phyloP scores from a whole-genome alignment of 768 basidiomycete genomes.

The Mycena filopes region DNA sequence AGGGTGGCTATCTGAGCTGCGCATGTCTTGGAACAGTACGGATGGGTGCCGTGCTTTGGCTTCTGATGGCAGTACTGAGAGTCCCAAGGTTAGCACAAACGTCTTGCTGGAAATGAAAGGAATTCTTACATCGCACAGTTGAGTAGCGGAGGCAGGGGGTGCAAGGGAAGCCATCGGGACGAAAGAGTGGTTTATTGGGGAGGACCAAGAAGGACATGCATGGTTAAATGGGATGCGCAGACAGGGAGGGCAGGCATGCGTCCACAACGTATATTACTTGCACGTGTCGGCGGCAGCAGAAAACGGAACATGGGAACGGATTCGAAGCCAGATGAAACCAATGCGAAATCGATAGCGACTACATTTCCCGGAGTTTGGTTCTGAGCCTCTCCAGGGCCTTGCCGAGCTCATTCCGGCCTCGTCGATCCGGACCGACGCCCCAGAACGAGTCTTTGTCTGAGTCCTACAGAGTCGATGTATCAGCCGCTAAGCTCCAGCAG shows the following conservation, averaged over 20 bases:
- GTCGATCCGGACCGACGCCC: conserved; percentile 75
- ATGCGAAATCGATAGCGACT: conserved; percentile 26
- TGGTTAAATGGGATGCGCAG: conserved; percentile 34
- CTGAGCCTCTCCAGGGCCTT: conserved; percentile 75
- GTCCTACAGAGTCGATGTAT: conserved; percentile 55
- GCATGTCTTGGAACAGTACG: conserved; percentile 67
- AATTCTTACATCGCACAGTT: conserved; percentile 53
- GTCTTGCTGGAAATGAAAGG: background rate
- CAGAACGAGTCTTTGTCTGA: conserved; percentile 84
- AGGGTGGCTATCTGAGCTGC: conserved; percentile 55
- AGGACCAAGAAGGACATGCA: conserved; percentile 20
- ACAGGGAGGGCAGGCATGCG: conserved; percentile 15
- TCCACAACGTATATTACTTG: conserved; percentile 24
- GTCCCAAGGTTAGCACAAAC: conserved; percentile 21
- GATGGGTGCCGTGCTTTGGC: conserved; percentile 56
- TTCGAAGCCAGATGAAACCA: conserved; percentile 16
- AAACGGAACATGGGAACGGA: conserved; percentile 23
- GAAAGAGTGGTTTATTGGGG: conserved; percentile 27
- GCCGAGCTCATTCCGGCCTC: conserved; percentile 80
- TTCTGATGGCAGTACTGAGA: conserved; percentile 62
- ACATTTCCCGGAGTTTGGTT: conserved; percentile 56
- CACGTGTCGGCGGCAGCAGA: conserved; percentile 29
- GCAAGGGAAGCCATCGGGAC: conserved; percentile 42
- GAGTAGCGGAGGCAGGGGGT: conserved; percentile 34
- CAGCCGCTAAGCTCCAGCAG: background rate